Evolutionary conservation across 495 filamentous ascomycete genomes (phyloP), one percentile per base, ranked within the genome.

Genomic region (Penicillium psychrofluorescens): DNA sequence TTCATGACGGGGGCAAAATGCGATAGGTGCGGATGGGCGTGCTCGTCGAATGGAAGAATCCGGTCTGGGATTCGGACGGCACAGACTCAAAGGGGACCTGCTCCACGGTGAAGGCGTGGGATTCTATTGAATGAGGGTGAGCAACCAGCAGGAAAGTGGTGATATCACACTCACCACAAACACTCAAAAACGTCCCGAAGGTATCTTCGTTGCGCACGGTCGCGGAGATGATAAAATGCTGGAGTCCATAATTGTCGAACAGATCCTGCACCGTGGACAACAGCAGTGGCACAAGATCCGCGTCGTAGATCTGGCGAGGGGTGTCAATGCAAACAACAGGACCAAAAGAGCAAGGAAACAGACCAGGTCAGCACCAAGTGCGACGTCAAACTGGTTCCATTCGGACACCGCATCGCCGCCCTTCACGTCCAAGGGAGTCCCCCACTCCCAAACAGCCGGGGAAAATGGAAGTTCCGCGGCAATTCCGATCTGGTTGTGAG

Each of bases 171-270:
- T 48, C 58, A 85, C 82, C 63, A 58, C 82, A 86, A 31, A 63
- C 72, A 31, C 63, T 48, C 33, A 71, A 40, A 43, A 88, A 86
- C 1, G 59, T 58, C 36, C 71, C 59, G 55, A 83, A 77, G 0
- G 84, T 88, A 27, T 81, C 59, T 48, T 78, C 63, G 43, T 84
- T 85, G 28, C 84, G 72, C 13, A 85, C 61, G 2, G 80, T 79
- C 8, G 75, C 78, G 0, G 80, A 66, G 36, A 85, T 75, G 15
- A 87, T 54, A 29, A 80, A 76, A 11, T 68, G 29, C 36, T 69
- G 50, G 11, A 77, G 42, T 0, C 55, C 35, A 36, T 77, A 72
- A 29, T 68, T 64, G 16, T 70, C 59, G 47, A 85, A 79, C 4
- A 83, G 65, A 41, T 74, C 63, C 5, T 59, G 52, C 22, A 86